Evolutionary conservation across 2,329 filamentous ascomycete genomes (phyloP), one percentile per base, ranked within the genome.

Genomic region (Sporothrix globosa): DNA sequence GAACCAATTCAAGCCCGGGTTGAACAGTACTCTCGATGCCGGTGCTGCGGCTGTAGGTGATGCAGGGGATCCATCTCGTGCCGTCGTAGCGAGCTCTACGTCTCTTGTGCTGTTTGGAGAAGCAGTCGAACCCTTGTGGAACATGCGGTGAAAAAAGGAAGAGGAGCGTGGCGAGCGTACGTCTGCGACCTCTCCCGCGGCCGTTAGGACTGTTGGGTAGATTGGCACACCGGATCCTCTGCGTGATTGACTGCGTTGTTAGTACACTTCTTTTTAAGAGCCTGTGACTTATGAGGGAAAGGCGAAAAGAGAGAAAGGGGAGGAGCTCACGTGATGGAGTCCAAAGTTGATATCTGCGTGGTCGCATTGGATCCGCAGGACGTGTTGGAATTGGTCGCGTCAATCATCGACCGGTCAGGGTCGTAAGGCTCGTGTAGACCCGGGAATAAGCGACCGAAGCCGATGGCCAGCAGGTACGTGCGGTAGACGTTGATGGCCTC

Each of bases 401-500:
- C 63, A 34, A 72, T 69, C 1, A 46, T 44, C 4, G 67, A 68
- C 11, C 75, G 70, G 27, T 75, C 74, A 11, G 75, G 77, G 56
- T 74, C 75, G 67, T 79, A 77, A 60, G 76, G 75, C 13, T 80
- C 71, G 9, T 77, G 72, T 5, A 86, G 78, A 4, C 73, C 72
- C 0, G 84, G 82, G 72, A 84, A 86, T 21, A 83, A 19, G 34
- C 72, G 78, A 41, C 81, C 83, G 1, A 86, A 74, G 0, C 85
- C 83, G 34, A 83, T 2, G 9, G 71, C 73, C 6, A 85, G 74
- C 6, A 83, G 74, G 6, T 76, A 73, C 1, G 73, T 68, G 24
- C 84, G 80, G 76, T 88, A 88, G 68, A 79, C 79, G 70, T 85
- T 84, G 72, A 83, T 78, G 13, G 84, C 84, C 41, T 88, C 86